These are phyloP conservation scores for Tulasnella sp. DNA, from an alignment of 768 basidiomycete genomes.

Conservation along the genomic window DNA sequence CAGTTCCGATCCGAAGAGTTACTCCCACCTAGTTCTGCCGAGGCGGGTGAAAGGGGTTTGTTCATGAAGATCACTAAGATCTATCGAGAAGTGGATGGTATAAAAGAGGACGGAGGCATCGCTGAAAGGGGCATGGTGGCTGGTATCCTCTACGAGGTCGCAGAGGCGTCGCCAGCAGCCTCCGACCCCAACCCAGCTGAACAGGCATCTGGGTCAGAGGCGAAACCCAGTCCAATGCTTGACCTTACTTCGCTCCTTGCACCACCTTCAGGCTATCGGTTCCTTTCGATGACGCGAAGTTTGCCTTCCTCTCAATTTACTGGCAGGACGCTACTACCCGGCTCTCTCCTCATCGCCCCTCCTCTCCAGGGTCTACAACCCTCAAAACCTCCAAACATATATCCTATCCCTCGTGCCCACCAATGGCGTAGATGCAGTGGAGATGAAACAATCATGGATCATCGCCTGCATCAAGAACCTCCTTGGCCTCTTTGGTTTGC, in stretches of 20 bases:
- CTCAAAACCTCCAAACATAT: too few relatives aligned
- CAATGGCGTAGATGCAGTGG: too few relatives aligned
- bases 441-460: too few relatives aligned
- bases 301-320: constrained; percentile 51
- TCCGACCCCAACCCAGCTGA: too few relatives aligned
- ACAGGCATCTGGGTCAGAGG: too few relatives aligned
- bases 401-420: too few relatives aligned
- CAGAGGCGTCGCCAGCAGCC: constrained; percentile 36
- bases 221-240: too few relatives aligned
- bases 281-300: constrained; percentile 66
- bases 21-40: constrained; percentile 38
- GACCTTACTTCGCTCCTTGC: constrained; percentile 34
- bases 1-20: constrained; percentile 51
- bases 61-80: constrained; percentile 62
- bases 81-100: constrained; percentile 44
- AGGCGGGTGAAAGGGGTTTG: constrained; percentile 50
- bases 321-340: constrained; percentile 77
- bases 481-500: too few relatives aligned
- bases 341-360: constrained; percentile 54
- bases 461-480: too few relatives aligned
- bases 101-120: too few relatives aligned
- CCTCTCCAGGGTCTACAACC: constrained; percentile 23
- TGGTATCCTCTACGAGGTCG: constrained; percentile 70
- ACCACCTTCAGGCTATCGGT: constrained; percentile 56
- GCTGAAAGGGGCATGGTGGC: constrained; percentile 33